Percentiles rank a stretch among this genome's conserved stretches.
phyloP scores from a whole-genome alignment of 2,329 filamentous ascomycete genomes.

The Shiraia sp. region DNA sequence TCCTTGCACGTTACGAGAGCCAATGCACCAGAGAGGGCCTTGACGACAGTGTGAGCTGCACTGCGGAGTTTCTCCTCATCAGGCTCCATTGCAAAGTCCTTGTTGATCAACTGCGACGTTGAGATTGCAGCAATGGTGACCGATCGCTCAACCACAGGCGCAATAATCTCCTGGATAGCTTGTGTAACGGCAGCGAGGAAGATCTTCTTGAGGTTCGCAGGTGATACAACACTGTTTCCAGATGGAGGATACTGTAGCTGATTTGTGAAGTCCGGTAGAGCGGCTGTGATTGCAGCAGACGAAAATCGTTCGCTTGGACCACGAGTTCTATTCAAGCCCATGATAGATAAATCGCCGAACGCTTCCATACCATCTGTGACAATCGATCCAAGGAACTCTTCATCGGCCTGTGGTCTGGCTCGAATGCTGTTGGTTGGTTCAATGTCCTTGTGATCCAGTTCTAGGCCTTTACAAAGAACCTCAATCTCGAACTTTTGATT shows the following conservation, averaged over 20 bases:
- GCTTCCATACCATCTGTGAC: slow-evolving; percentile 72
- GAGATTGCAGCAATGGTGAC: slow-evolving; percentile 98
- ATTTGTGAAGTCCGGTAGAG: slow-evolving; percentile 81
- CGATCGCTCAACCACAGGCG: slow-evolving; percentile 94
- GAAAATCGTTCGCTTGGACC: slow-evolving; percentile 74
- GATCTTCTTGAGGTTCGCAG: slow-evolving; percentile 67
- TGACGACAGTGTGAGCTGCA: slow-evolving; percentile 91
- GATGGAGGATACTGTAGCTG: slow-evolving; percentile 75
- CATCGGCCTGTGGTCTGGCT: slow-evolving; percentile 69
- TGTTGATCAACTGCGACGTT: slow-evolving; percentile 91
- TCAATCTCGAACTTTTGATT: slow-evolving; percentile 99
- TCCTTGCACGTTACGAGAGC: slow-evolving; percentile 98
- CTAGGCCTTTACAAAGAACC: slow-evolving; percentile 89
- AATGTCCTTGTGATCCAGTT: slow-evolving; percentile 89
- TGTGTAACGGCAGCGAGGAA: slow-evolving; percentile 84
- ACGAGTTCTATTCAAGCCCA: slow-evolving; percentile 65
- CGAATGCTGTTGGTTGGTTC: slow-evolving; percentile 86
- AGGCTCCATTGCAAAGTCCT: slow-evolving; percentile 92
- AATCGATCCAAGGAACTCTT: slow-evolving; percentile 56
- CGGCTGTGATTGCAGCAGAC: slow-evolving; percentile 74
- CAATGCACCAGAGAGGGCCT: slow-evolving; percentile 88
- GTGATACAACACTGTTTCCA: slow-evolving; percentile 72
- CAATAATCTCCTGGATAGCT: slow-evolving; percentile 94
- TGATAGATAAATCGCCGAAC: slow-evolving; percentile 75
- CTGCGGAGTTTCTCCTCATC: slow-evolving; percentile 85